Base-by-base conservation (phyloP, 768 basidiomycete species). In the Amanita exitialis region DNA sequence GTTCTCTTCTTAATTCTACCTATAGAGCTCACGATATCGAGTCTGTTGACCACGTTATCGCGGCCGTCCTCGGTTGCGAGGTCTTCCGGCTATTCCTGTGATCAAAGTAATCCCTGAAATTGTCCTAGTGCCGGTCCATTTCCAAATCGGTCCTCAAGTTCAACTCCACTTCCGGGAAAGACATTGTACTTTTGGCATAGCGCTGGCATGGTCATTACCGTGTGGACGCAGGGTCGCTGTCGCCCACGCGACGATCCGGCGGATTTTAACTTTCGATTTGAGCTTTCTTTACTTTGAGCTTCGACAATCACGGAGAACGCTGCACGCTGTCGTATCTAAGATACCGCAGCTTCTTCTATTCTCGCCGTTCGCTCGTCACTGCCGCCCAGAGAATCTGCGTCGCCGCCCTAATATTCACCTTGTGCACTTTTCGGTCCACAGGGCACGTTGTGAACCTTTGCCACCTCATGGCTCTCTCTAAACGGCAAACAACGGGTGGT, bases 291-390 rank as follows among this genome's bases (percentile, higher is more conserved):
- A 48, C 36, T 36, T 39, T 48, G 37, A 49, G 47, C 37, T 39
- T 49, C 47, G 47, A 49, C 36, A 4, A 49, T 38, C 23, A 37
- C 47, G 47, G 47, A 49, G 20, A 39, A 28, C 32, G 20, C 39
- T 38, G 4, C 30, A 21, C 23, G 23, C 23, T 23, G 23, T 23
- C 5, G 36, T 37, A 47, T 35, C 46, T 15, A 15, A 30, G 20
- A 44, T 44, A 32, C 43, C 15, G 15, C 27, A 16, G 16, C 20
- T 41, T 41, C 39, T 41, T 21, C 18, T 41, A 41, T 20, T 41
- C 21, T 41, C 39, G 18, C n/a, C 5, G 13, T 8, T n/a, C 37
- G 4, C 7, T 28, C 27, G 7, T 28, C 27, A 9, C 27, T 9
- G 7, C 7, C 27, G n/a, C n/a, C n/a, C n/a, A n/a, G n/a, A n/a